Percentiles rank a stretch among this genome's conserved stretches.
Conservation (phyloP, 495 filamentous ascomycete genomes). For the Terfezia claveryi region DNA sequence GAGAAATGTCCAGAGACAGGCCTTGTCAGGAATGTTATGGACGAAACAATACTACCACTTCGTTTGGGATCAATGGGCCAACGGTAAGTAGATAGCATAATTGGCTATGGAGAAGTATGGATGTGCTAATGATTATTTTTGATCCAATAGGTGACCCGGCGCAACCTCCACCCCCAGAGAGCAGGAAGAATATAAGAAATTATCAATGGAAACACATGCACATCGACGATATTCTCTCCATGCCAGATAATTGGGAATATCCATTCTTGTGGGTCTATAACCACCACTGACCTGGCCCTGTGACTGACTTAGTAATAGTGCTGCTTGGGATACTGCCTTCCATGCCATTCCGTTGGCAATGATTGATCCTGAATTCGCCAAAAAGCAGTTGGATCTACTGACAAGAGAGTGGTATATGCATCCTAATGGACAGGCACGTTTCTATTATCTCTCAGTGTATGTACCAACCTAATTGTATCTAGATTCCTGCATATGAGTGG, state of each 20-base stretch:
- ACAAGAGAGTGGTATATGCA: conserved; percentile 99
- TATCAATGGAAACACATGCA: conserved; percentile 80
- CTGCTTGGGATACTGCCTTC: conserved; percentile 92
- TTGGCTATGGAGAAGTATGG: background rate
- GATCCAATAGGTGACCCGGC: conserved; percentile 26
- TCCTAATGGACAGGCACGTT: conserved; percentile 66
- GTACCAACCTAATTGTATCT: background rate
- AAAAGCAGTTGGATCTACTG: conserved; percentile 88
- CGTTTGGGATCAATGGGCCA: conserved; percentile 92
- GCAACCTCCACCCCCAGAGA: conserved; percentile 60
- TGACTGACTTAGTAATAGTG: conserved; percentile 13
- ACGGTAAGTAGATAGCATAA: conserved; percentile 23
- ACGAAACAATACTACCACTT: conserved; percentile 93
- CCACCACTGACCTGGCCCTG: background rate
- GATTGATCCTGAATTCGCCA: conserved; percentile 93
- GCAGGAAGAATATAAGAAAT: conserved; percentile 64
- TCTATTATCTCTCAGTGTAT: conserved; percentile 23
- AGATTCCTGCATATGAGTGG: conserved; percentile 56
- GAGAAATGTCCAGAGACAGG: conserved; percentile 84
- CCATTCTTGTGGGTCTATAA: conserved; percentile 45
- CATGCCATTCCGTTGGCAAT: conserved; percentile 89
- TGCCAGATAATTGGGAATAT: conserved; percentile 98
- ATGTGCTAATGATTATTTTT: too few species aligned
- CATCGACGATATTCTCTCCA: conserved; percentile 82
- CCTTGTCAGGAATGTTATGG: conserved; percentile 93